phyloP scores from a whole-genome alignment of 2,329 filamentous ascomycete genomes.

The Trichoderma sp. region DNA sequence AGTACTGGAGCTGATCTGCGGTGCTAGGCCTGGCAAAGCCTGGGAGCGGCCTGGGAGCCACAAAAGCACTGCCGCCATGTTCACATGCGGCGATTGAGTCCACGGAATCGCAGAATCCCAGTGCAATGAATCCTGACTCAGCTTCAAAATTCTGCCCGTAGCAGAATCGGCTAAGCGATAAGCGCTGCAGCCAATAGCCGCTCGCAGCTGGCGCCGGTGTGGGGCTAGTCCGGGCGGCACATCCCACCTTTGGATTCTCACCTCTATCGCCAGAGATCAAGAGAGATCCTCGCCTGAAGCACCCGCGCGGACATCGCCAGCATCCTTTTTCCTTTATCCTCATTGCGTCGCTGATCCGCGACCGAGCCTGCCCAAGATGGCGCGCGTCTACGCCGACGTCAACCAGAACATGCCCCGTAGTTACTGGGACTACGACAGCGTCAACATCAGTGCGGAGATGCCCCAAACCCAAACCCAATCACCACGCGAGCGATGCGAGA shows the following conservation, averaged over 20 bases:
- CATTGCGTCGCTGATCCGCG: conserved; percentile 29
- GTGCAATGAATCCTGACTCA: not conserved
- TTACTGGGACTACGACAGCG: conserved; percentile 99
- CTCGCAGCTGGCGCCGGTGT: not conserved
- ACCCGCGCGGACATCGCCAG: conserved; percentile 18
- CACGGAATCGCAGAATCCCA: not conserved
- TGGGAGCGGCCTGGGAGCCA: not conserved
- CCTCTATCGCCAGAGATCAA: conserved; percentile 12
- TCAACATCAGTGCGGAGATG: conserved; percentile 75
- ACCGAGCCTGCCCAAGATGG: conserved; percentile 56
- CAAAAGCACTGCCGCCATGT: not conserved
- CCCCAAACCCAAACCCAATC: not conserved
- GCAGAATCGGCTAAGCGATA: conserved; percentile 24
- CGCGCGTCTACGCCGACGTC: conserved; percentile 97
- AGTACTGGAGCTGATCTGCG: not conserved
- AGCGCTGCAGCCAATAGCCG: conserved; percentile 26
- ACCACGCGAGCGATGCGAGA: not conserved
- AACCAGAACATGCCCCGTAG: conserved; percentile 98
- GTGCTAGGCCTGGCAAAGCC: not conserved
- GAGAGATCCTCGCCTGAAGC: conserved; percentile 14
- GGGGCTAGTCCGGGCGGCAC: conserved; percentile 13
- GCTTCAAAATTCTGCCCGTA: not conserved
- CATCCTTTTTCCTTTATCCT: conserved; percentile 16
- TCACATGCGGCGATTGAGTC: not conserved
- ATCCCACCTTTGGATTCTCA: conserved; percentile 23